phyloP scores from a whole-genome alignment of 2,329 filamentous ascomycete species.

The Chaetomium globosum region DNA sequence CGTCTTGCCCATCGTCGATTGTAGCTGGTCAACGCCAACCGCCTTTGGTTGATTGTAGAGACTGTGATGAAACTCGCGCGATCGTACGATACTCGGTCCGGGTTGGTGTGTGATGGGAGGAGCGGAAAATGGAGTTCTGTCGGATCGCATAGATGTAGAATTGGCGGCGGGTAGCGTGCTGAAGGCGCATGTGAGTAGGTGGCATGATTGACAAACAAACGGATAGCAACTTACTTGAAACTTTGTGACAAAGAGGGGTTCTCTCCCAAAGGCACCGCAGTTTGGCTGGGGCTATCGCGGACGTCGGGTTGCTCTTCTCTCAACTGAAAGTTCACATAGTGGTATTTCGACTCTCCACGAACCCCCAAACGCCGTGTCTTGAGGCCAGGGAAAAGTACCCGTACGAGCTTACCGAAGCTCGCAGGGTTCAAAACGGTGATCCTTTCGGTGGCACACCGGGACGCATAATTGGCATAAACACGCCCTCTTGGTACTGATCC shows the following conservation, averaged over 20 bases:
- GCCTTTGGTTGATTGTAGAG: conserved; percentile 64
- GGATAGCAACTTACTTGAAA: conserved; percentile 51
- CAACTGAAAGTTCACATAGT: conserved; percentile 75
- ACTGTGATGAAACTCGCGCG: conserved; percentile 49
- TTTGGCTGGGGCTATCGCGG: conserved; percentile 49
- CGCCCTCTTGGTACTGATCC: conserved; percentile 88
- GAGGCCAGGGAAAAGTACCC: conserved; percentile 92
- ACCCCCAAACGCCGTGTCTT: conserved; percentile 91
- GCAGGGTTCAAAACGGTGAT: conserved; percentile 95
- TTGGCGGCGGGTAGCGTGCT: conserved; percentile 42
- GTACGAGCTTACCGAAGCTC: conserved; percentile 95
- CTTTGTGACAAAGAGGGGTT: conserved; percentile 51
- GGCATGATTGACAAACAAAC: background rate
- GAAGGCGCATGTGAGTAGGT: conserved; percentile 33
- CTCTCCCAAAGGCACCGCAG: conserved; percentile 56
- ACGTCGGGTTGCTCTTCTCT: conserved; percentile 59
- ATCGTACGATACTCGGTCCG: conserved; percentile 36
- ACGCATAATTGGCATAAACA: conserved; percentile 94
- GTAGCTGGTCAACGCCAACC: conserved; percentile 59
- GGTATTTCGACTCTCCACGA: conserved; percentile 96
- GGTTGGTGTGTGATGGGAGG: conserved; percentile 44
- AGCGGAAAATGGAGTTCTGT: conserved; percentile 45
- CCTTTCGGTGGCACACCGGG: conserved; percentile 85
- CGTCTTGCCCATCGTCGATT: conserved; percentile 61
- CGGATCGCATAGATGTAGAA: conserved; percentile 33